These are phyloP conservation scores for Geotrichum siamense DNA, from an alignment of 1,139 yeast genomes.

Conservation along the genomic window DNA sequence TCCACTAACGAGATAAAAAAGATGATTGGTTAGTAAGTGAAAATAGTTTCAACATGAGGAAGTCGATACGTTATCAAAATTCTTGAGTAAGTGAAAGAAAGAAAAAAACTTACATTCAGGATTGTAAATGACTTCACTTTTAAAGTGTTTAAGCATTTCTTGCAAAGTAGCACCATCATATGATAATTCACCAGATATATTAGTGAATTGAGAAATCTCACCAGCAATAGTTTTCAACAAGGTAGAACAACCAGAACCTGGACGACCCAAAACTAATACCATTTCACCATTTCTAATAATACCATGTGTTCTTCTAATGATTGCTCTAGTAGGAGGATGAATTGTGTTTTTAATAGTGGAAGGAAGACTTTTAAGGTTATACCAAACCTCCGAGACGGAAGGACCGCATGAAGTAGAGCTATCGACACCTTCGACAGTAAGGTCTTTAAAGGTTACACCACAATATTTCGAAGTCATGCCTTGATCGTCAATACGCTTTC, in stretches of 20 bases:
- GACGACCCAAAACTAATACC: conserved; percentile 53
- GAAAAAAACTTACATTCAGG: conserved; percentile 37
- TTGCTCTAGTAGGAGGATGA: conserved; percentile 11
- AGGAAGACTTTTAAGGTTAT: conserved; percentile 34
- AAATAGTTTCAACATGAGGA: conserved; percentile 20
- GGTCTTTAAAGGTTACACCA: conserved; percentile 43
- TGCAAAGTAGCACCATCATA: conserved; percentile 45
- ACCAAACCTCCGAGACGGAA: conserved; percentile 41
- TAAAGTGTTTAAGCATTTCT: conserved; percentile 43
- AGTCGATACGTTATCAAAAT: too few species aligned
- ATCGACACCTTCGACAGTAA: conserved; percentile 47
- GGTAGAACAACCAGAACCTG: conserved; percentile 61
- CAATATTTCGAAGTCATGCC: conserved; percentile 44
- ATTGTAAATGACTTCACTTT: conserved; percentile 48
- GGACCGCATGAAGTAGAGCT: conserved; percentile 48
- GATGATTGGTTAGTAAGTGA: conserved; percentile 26
- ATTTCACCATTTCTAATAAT: conserved; percentile 43
- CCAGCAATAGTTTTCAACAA: conserved; percentile 49
- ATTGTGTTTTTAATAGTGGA: conserved; percentile 18
- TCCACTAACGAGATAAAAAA: conserved; percentile 32
- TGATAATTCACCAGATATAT: conserved; percentile 37
- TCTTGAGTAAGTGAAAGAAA: background rate
- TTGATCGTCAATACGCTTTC: conserved; percentile 34
- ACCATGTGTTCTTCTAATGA: conserved; percentile 18
- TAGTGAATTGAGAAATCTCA: conserved; percentile 38